Base-by-base conservation (phyloP, 345 rosid species). In the Acer yangbiense region DNA sequence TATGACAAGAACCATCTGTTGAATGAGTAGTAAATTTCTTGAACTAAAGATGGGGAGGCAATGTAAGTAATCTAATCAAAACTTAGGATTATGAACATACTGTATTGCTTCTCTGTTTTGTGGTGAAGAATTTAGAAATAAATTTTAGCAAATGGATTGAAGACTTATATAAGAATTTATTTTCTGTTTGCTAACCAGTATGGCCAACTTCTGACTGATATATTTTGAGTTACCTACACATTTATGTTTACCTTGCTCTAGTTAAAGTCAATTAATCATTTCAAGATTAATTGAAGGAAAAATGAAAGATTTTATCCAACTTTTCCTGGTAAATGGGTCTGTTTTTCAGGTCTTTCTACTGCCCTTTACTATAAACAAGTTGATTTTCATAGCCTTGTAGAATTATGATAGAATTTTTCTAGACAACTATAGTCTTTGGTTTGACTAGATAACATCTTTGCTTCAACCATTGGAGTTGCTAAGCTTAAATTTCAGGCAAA, bases 111-210 rank as follows among this genome's bases (percentile, higher is more conserved):
- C 20, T 21, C 35, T 21, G 13, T 23, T 72, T 61, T 41, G 39
- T 43, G 57, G 76, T 73, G 76, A 73, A 43, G 57, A 39, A 60
- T 73, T 43, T 60, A 3, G 44, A 61, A 72, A 41, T 41, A 73
- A 41, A 32, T 73, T 73, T 14, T 6, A 27, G 32, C 9, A 20
- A 20, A 21, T 7, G 55, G 9, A 39, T 20, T 35, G 60, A 39
- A 58, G 75, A 13, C 35, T n/a, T 8, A 16, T n/a, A 72, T 32
- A 72, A 58, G 18, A 60, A 58, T 21, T 21, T 9, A 39, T 43
- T 14, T 6, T 60, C 68, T 21, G 20, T 73, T 35, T 41, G 11
- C 2, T 43, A 11, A 43, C 46, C 46, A 43, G 46, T 9, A 43
- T 8, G 66, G 32, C 23, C 52, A 60, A 41, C 32, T 20, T 48